These are phyloP conservation scores for Pythium plurisporium DNA, from an alignment of 352 stramenopile species.

Conservation along the genomic window DNA sequence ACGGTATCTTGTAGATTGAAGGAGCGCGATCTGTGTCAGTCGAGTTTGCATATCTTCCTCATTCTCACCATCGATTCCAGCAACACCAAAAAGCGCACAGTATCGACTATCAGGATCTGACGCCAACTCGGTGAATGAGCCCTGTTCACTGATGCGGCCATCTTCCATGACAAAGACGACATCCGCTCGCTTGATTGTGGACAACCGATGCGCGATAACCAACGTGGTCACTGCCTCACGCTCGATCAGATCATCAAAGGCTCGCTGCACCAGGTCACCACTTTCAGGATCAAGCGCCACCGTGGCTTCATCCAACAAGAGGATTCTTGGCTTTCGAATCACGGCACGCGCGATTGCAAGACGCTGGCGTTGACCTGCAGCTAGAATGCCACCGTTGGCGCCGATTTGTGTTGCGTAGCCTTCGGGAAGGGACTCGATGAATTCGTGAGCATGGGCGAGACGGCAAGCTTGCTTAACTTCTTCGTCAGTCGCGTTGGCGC, in stretches of 20 bases:
- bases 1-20: slow-evolving; percentile 73
- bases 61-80: neutral
- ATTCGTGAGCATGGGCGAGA: slow-evolving; percentile 55
- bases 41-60: slow-evolving; percentile 3
- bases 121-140: slow-evolving; percentile 76
- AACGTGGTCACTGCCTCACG: slow-evolving; percentile 70
- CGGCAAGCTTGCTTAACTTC: slow-evolving; percentile 3
- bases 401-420: slow-evolving; percentile 87
- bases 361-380: slow-evolving; percentile 91
- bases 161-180: slow-evolving; percentile 76
- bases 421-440: slow-evolving; percentile 78
- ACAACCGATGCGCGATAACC: slow-evolving; percentile 74
- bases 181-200: slow-evolving; percentile 68
- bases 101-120: slow-evolving; percentile 22
- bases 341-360: slow-evolving; percentile 90
- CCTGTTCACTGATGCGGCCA: slow-evolving; percentile 68
- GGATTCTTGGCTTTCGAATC: slow-evolving; percentile 72
- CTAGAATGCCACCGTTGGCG: slow-evolving; percentile 79
- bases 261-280: slow-evolving; percentile 87
- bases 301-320: slow-evolving; percentile 79
- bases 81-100: slow-evolving; percentile 19
- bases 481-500: slow-evolving; percentile 3
- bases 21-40: slow-evolving; percentile 60
- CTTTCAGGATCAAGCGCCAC: slow-evolving; percentile 55
- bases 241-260: slow-evolving; percentile 56